A percentile compares a stretch with the other conserved stretches of the same genome.
Evolutionary conservation across 2,329 filamentous ascomycete genomes (phyloP).

Genomic region (Aspergillus alliaceus): DNA sequence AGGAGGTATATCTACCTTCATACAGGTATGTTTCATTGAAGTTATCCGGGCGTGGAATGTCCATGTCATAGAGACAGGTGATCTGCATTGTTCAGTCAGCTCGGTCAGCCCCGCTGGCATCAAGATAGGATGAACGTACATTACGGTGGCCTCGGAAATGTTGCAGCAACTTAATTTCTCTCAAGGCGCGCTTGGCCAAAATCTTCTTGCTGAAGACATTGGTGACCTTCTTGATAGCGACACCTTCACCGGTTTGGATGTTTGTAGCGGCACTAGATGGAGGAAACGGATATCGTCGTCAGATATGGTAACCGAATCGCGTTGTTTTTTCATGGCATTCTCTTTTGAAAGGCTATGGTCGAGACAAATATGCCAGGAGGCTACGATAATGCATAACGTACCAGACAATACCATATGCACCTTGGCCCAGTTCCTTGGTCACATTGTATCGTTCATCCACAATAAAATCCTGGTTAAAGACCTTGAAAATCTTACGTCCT

Average conservation of each 20-base stretch:
- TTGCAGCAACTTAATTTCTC: slow-evolving; percentile 97
- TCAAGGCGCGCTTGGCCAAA: slow-evolving; percentile 91
- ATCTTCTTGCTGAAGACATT: slow-evolving; percentile 99
- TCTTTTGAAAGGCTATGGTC: background rate
- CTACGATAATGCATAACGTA: slow-evolving; percentile 47
- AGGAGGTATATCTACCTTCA: slow-evolving; percentile 67
- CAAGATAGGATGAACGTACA: slow-evolving; percentile 51
- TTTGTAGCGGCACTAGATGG: slow-evolving; percentile 79
- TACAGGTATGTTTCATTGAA: slow-evolving; percentile 99
- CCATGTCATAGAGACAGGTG: slow-evolving; percentile 99
- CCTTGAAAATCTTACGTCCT: slow-evolving; percentile 93
- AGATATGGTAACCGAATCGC: slow-evolving; percentile 10
- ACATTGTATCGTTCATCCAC: slow-evolving; percentile 98
- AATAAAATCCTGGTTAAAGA: slow-evolving; percentile 99
- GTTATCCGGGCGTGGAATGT: slow-evolving; percentile 93
- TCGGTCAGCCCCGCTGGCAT: slow-evolving; percentile 3
- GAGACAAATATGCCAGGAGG: background rate
- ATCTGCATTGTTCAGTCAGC: slow-evolving; percentile 64
- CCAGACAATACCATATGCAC: slow-evolving; percentile 98
- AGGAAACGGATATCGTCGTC: slow-evolving; percentile 10
- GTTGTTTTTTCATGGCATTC: background rate
- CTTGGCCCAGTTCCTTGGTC: slow-evolving; percentile 97
- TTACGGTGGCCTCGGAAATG: slow-evolving; percentile 92
- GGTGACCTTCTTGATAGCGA: slow-evolving; percentile 99
- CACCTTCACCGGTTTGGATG: slow-evolving; percentile 83